Percentiles rank a stretch among this genome's conserved stretches.
Conservation (phyloP, 2,329 filamentous ascomycete genomes). For the Dothistroma septosporum region DNA sequence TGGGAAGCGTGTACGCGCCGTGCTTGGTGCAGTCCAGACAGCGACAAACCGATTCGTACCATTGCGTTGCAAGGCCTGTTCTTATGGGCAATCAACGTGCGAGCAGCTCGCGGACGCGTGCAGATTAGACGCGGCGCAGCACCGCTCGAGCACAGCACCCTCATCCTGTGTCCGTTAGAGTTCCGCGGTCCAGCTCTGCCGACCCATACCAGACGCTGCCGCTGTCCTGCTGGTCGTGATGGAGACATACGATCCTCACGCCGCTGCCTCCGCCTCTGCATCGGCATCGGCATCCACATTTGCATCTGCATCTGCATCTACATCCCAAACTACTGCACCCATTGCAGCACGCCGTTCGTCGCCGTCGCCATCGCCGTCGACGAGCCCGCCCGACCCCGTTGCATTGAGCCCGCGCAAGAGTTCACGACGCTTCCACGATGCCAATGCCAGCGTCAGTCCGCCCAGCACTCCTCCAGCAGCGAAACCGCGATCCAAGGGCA, state of each 20-base stretch:
- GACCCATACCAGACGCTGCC: slow-evolving; percentile 1
- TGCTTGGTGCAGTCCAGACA: background rate
- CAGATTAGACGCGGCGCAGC: background rate
- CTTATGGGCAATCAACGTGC: background rate
- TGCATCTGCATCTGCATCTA: background rate
- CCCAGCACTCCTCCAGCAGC: slow-evolving; percentile 9
- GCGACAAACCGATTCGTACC: background rate
- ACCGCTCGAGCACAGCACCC: background rate
- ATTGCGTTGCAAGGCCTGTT: background rate
- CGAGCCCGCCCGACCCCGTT: background rate
- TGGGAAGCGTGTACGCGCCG: background rate
- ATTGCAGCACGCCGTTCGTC: background rate
- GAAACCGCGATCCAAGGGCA: slow-evolving; percentile 8
- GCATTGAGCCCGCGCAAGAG: background rate
- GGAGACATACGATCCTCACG: background rate
- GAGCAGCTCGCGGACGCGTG: background rate
- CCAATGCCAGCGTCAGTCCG: slow-evolving; percentile 6
- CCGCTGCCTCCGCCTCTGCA: slow-evolving; percentile 1
- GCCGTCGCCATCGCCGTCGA: background rate
- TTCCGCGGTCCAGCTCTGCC: background rate
- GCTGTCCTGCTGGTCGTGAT: background rate
- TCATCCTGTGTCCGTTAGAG: background rate
- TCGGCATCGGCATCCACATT: background rate
- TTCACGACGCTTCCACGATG: slow-evolving; percentile 3
- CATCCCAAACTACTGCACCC: background rate